Base-by-base conservation (phyloP, 306 rosid genomes). In the Cicer cuneatum region DNA sequence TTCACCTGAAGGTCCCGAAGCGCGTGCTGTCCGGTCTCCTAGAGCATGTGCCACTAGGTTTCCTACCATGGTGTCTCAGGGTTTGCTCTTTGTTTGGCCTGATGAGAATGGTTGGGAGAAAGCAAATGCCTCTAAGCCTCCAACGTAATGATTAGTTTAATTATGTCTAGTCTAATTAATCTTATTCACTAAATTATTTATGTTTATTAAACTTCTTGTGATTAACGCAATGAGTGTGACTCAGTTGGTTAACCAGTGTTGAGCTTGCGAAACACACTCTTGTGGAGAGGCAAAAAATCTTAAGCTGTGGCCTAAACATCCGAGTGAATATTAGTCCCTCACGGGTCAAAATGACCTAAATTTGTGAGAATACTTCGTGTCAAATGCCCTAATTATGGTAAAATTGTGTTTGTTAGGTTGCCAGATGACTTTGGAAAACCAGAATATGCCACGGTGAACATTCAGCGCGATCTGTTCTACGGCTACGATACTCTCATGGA, bases 401-500 rank as follows among this genome's bases (percentile, higher is more conserved):
- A 53, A 38, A 54, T 42, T 66, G 60, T 72, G 66, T 49, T 68
- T 82, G 37, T 75, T 79, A 94, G 98, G 98, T 84, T 94, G 80
- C 98, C 98, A 1, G 93, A 91, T 75, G 98, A 89, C 73, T 91
- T 84, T 64, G 81, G 61, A 7, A 86, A 89, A 65, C 93, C 96
- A 9, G 98, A 94, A 86, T 94, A 89, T 85, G 94, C 98, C 0
- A 84, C 97, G 0, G 98, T 91, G 71, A 94, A 96, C 60, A 91
- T 94, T 88, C 98, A 94, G 88, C 97, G 98, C n/a, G 98, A 94
- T 87, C 91, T 93, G 61, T 93, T 88, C 76, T 93, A 93, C 79
- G 98, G 98, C 72, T 91, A 94, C 21, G 98, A 94, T 77, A 94
- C 97, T 40, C 93, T 94, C 42, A 94, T 94, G 98, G 98, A 93